These are phyloP conservation scores for Sporisorium iseilematis-ciliati DNA, from an alignment of 1,284 basidiomycete genomes.

Conservation along the genomic window DNA sequence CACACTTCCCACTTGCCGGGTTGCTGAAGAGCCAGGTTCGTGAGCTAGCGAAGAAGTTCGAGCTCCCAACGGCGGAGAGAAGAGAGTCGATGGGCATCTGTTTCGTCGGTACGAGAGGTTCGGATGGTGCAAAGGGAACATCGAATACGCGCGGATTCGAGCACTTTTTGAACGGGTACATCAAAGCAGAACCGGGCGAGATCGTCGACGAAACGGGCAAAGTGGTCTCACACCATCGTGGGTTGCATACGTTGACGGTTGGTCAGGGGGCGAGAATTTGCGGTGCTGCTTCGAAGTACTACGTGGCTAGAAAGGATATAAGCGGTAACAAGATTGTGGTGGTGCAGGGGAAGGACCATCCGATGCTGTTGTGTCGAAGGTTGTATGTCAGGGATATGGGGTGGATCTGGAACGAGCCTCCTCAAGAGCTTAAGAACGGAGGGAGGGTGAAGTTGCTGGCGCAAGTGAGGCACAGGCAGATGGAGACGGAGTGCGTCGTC, in stretches of 20 bases:
- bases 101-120: constrained; percentile 81
- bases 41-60: constrained; percentile 78
- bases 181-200: constrained; percentile 77
- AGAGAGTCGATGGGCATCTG: constrained; percentile 97
- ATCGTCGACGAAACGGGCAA: constrained; percentile 78
- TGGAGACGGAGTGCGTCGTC: constrained; percentile 74
- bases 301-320: constrained; percentile 81
- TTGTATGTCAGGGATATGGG: constrained; percentile 33
- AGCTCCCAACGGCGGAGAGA: constrained; percentile 81
- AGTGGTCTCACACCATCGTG: constrained; percentile 77
- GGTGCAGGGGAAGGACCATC: constrained; percentile 81
- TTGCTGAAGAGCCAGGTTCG: constrained; percentile 75
- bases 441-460: constrained; percentile 77
- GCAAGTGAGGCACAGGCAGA: constrained; percentile 82
- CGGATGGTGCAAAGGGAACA: constrained; percentile 16
- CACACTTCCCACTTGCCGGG: constrained; percentile 75
- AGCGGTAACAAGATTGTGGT: constrained; percentile 78
- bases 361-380: constrained; percentile 74
- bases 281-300: constrained; percentile 78
- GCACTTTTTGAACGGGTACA: constrained; percentile 75
- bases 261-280: constrained; percentile 81
- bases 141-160: constrained; percentile 38
- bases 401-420: constrained; percentile 40
- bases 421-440: constrained; percentile 71
- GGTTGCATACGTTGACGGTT: constrained; percentile 89